A percentile compares a stretch with the other conserved stretches of the same genome.
phyloP scores from a whole-genome alignment of 2,329 filamentous ascomycete genomes.

The Albifimbria verrucaria region DNA sequence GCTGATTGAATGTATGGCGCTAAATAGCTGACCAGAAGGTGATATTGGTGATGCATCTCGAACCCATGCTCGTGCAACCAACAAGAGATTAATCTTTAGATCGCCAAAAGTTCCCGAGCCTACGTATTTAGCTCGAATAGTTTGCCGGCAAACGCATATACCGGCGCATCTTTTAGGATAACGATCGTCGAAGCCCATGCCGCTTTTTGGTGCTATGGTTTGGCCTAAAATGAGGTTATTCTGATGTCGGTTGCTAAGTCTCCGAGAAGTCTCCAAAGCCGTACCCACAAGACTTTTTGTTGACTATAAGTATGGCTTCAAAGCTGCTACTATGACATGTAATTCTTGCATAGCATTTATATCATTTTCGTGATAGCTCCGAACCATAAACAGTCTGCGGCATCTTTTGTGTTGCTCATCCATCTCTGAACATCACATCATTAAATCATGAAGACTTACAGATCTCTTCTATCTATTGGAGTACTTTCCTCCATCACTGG shows the following conservation, averaged over 20 bases:
- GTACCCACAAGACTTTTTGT: background rate
- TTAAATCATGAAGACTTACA: background rate
- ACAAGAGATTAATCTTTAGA: too few species aligned
- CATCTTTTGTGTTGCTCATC: too few species aligned
- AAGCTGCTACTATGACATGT: background rate
- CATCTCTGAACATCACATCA: too few species aligned
- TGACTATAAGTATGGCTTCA: background rate
- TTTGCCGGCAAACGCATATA: too few species aligned
- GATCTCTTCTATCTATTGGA: background rate
- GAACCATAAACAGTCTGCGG: background rate
- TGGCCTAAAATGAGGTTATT: background rate
- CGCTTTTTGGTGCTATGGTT: background rate
- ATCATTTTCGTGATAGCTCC: background rate
- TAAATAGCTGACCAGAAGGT: too few species aligned
- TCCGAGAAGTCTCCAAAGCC: constrained; percentile 4
- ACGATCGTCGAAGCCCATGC: background rate
- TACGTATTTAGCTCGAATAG: too few species aligned
- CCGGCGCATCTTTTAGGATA: too few species aligned
- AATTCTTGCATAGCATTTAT: background rate
- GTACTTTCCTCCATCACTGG: background rate
- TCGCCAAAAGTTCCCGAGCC: too few species aligned
- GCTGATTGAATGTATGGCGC: too few species aligned
- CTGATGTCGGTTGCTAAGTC: background rate
- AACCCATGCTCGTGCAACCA: too few species aligned
- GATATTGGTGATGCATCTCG: too few species aligned